Evolutionary conservation across 2,329 filamentous ascomycete genomes (phyloP).

Genomic region (Exophiala calicioides): DNA sequence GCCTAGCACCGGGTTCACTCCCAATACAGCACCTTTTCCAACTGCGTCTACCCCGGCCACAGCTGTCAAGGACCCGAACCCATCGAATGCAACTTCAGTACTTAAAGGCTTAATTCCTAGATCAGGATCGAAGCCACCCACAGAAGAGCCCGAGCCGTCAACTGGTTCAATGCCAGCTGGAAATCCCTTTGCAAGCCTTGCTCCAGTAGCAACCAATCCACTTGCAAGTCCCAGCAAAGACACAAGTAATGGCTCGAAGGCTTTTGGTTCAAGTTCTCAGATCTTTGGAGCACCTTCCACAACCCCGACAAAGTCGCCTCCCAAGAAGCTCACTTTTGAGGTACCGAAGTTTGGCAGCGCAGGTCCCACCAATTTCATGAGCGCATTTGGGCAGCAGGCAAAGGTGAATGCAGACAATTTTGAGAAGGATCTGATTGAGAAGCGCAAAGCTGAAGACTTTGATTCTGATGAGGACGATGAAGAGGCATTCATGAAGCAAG

Average conservation of each 20-base stretch:
- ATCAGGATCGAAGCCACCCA: background rate
- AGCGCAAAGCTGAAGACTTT: constrained; percentile 53
- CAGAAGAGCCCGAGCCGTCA: background rate
- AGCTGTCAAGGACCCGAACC: background rate
- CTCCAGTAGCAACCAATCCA: constrained; percentile 6
- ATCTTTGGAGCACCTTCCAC: constrained; percentile 27
- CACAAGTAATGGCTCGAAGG: too few relatives aligned
- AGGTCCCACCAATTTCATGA: constrained; percentile 41
- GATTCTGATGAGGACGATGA: constrained; percentile 56
- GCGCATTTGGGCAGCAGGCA: constrained; percentile 42
- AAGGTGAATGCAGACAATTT: constrained; percentile 40
- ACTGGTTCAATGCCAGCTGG: constrained; percentile 8
- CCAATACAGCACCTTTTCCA: background rate
- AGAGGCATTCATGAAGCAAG: constrained; percentile 49
- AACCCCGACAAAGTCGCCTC: constrained; percentile 29
- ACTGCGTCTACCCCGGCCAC: background rate
- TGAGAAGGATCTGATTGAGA: constrained; percentile 47
- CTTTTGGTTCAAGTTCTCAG: too few relatives aligned
- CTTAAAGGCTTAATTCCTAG: constrained; percentile 11
- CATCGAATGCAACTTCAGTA: constrained; percentile 8
- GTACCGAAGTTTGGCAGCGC: constrained; percentile 40
- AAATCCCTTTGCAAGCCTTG: constrained; percentile 4
- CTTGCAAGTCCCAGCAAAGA: constrained; percentile 9
- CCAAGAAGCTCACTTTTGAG: constrained; percentile 29
- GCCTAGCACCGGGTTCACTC: background rate